phyloP scores from a whole-genome alignment of 306 rosid species.

The Cicer yamashitae region DNA sequence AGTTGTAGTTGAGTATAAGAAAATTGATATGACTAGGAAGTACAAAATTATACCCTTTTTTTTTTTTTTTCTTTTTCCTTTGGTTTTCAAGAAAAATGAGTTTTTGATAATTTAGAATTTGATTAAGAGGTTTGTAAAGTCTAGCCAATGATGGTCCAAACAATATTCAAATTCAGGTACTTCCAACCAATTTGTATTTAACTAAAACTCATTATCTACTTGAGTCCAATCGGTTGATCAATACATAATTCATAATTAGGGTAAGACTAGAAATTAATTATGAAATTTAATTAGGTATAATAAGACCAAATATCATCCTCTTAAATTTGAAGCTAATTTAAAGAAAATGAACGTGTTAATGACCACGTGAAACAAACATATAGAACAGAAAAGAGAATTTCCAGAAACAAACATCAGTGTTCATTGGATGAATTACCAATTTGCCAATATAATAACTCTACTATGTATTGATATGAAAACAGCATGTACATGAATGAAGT shows the following conservation, averaged over 20 bases:
- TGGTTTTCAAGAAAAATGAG: no score
- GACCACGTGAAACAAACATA: neutral
- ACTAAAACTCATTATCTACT: no score
- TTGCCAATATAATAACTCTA: no score
- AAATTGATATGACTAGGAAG: neutral
- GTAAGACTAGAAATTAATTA: neutral
- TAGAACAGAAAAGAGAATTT: constrained; percentile 13
- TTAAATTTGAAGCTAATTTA: neutral
- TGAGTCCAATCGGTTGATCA: no score
- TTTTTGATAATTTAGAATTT: no score
- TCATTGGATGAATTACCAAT: neutral
- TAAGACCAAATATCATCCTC: neutral
- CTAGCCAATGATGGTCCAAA: no score
- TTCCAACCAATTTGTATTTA: no score
- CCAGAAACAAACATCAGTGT: neutral
- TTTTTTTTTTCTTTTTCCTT: no score
- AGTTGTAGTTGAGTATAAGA: neutral
- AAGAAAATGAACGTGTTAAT: neutral
- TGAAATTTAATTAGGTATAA: neutral
- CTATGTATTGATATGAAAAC: no score
- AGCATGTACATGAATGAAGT: neutral
- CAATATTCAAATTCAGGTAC: no score
- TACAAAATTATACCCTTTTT: no score
- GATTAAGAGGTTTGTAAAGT: no score
- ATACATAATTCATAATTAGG: neutral